These are phyloP conservation scores for Sporothrix brasiliensis DNA, from an alignment of 2,329 filamentous ascomycete genomes.

Conservation along the genomic window DNA sequence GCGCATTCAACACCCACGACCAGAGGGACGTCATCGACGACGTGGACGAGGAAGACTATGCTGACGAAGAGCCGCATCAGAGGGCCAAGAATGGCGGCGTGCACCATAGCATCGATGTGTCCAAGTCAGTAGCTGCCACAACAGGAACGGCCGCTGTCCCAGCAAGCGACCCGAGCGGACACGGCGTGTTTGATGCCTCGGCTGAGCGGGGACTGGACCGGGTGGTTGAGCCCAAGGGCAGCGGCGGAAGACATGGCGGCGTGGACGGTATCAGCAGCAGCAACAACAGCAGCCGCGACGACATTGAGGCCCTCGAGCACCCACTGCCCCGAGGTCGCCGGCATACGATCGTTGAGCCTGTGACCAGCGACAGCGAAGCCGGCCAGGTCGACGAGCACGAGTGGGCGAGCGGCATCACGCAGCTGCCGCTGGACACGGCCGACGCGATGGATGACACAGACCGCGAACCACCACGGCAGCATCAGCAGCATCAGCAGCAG, in stretches of 20 bases:
- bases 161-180: not conserved
- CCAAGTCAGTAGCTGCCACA: not conserved
- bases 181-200: constrained; percentile 37
- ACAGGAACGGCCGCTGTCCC: not conserved
- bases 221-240: constrained; percentile 45
- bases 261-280: constrained; percentile 29
- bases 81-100: not conserved
- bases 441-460: constrained; percentile 42
- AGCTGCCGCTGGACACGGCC: not conserved
- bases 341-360: constrained; percentile 45
- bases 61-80: not conserved
- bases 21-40: not conserved
- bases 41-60: not conserved
- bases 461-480: constrained; percentile 35
- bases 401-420: constrained; percentile 55
- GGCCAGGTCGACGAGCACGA: constrained; percentile 61
- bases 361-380: constrained; percentile 48
- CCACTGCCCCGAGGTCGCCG: constrained; percentile 25
- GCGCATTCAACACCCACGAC: not conserved
- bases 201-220: constrained; percentile 40
- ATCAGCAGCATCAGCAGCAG: not conserved
- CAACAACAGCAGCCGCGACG: constrained; percentile 15
- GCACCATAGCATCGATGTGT: not conserved
- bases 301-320: not conserved
- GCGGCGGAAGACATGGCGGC: not conserved